These are phyloP conservation scores for Microcyclosporella mali DNA, from an alignment of 2,329 filamentous ascomycete genomes.

Conservation along the genomic window DNA sequence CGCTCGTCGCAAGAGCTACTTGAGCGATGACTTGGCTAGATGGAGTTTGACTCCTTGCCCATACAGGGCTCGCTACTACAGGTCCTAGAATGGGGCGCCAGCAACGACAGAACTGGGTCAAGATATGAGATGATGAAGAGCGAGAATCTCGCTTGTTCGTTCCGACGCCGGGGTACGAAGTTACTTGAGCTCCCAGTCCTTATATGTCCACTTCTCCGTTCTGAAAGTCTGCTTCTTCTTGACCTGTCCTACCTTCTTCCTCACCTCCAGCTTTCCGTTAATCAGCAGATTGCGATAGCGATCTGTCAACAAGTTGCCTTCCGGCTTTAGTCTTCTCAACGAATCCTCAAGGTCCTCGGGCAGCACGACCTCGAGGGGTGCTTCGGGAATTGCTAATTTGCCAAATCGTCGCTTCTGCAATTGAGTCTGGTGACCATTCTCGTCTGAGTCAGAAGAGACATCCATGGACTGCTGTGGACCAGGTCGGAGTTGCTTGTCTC, in stretches of 20 bases:
- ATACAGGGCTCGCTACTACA: too few relatives aligned
- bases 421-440: conserved; percentile 35
- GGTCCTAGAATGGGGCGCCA: too few relatives aligned
- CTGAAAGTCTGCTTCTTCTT: conserved; percentile 75
- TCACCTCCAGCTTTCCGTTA: conserved; percentile 79
- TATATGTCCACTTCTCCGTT: conserved; percentile 97
- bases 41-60: too few relatives aligned
- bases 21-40: too few relatives aligned
- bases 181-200: conserved; percentile 69
- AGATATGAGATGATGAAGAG: too few relatives aligned
- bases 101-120: too few relatives aligned
- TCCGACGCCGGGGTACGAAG: too few relatives aligned
- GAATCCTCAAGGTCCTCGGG: conserved; percentile 48
- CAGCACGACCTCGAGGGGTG: conserved; percentile 44
- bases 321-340: conserved; percentile 61
- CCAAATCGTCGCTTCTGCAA: conserved; percentile 67
- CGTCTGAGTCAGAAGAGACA: conserved; percentile 18
- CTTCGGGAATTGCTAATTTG: conserved; percentile 66
- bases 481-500: conserved; percentile 42
- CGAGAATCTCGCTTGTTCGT: too few relatives aligned
- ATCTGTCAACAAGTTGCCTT: conserved; percentile 91
- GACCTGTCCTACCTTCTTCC: conserved; percentile 69
- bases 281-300: conserved; percentile 84
- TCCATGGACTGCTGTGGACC: conserved; percentile 5
- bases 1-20: too few relatives aligned